Evolutionary conservation across 2,329 filamentous ascomycete genomes (phyloP), one percentile per base, ranked within the genome.

Genomic region (Alternaria triticimaculans): DNA sequence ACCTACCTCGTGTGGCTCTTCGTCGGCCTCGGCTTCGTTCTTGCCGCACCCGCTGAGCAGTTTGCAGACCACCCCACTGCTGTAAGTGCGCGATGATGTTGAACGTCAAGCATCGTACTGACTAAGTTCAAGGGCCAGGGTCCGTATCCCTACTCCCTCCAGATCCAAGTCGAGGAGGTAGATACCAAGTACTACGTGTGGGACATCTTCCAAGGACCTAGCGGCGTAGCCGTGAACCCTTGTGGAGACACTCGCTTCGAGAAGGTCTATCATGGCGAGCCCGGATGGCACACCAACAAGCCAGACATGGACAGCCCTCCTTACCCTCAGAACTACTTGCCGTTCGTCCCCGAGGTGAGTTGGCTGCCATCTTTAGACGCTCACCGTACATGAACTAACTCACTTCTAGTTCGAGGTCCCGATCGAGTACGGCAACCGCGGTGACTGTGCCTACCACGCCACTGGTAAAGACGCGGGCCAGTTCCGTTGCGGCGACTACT

Each of bases 131-230:
- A 48, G 28, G 26, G 14, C 23, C 12, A 18, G 20, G 41, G 43
- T 41, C 26, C 45, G 5, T 58, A 58, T 25, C 45, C 55, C 5
- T 48, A 48, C 58, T 60, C 58, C 4, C 49, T 61, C 11, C 53
- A 61, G 18, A 43, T 61, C 4, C 53, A 44, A 4, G 3, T 49
- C n/a, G 9, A 21, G 10, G 21, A 33, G 23, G 37, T 59, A 25
- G 21, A 56, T 1, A 14, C 15, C 14, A 30, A 33, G 10, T 21
- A 20, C 14, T 61, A 57, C 23, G 44, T 45, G 3, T 61, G 59
- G 59, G 23, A 20, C 15, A 50, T 57, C 30, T 61, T 55, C 11
- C 53, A 51, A 20, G 59, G 59, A 45, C 59, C 59, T 49, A 28
- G 25, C 23, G 53, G 46, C 25, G 20, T 57, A 10, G 11, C 45